A percentile compares a stretch with the other conserved stretches of the same genome.
Conservation (phyloP, 73 alveolate species). For the Paramecium octaurelia region DNA sequence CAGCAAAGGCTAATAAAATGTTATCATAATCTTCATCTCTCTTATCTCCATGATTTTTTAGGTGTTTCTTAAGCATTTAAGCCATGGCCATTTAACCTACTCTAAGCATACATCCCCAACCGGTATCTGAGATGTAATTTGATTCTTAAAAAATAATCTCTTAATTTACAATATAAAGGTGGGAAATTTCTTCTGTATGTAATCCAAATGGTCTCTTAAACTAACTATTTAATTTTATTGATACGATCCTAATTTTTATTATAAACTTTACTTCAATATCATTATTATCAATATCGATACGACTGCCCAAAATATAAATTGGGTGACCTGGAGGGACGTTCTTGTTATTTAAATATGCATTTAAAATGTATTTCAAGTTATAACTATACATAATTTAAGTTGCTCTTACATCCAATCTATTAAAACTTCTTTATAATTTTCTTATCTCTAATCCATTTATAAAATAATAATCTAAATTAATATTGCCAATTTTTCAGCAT, state of each 20-base stretch:
- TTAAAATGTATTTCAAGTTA: conserved; percentile 9
- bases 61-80: conserved; percentile 40
- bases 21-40: conserved; percentile 41
- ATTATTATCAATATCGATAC: neutral
- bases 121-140: conserved; percentile 55
- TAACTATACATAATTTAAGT: neutral
- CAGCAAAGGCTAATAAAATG: conserved; percentile 49
- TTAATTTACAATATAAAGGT: neutral
- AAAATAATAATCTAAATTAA: neutral
- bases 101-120: conserved; percentile 65
- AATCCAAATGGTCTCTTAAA: conserved; percentile 34
- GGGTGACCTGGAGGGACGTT: neutral
- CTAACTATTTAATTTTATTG: neutral
- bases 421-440: neutral
- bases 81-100: conserved; percentile 65
- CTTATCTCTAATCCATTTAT: neutral
- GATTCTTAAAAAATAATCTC: neutral
- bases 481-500: neutral
- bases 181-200: conserved; percentile 59
- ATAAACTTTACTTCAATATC: neutral
- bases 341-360: neutral
- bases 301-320: neutral
- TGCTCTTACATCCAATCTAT: neutral
- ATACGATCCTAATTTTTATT: neutral
- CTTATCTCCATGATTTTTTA: conserved; percentile 52